Evolutionary conservation across 2,329 filamentous ascomycete genomes (phyloP).

Genomic region (Penicillium capsulatum): DNA sequence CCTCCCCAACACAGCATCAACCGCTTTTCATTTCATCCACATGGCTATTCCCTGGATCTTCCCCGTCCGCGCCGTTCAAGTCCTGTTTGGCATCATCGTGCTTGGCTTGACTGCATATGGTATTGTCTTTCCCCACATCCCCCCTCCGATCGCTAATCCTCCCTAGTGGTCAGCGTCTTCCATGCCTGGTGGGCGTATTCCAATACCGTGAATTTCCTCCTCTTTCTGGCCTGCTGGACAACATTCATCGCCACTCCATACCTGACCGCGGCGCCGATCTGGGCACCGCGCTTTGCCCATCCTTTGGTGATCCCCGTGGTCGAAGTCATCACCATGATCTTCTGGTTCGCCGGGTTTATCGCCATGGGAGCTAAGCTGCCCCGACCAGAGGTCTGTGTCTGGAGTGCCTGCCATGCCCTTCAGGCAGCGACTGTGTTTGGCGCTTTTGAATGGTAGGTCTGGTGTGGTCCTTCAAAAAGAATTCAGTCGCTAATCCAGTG

Average conservation of each 20-base stretch:
- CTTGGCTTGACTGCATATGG: slow-evolving; percentile 71
- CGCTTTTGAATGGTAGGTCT: slow-evolving; percentile 46
- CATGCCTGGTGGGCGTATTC: slow-evolving; percentile 47
- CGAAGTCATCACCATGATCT: slow-evolving; percentile 71
- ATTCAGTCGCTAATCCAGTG: not conserved
- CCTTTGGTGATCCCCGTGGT: slow-evolving; percentile 62
- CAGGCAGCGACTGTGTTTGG: slow-evolving; percentile 52
- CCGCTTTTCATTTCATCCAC: not conserved
- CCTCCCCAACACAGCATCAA: not conserved
- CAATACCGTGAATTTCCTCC: slow-evolving; percentile 65
- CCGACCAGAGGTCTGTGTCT: slow-evolving; percentile 52
- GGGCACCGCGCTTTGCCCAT: slow-evolving; percentile 59
- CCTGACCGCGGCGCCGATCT: slow-evolving; percentile 63
- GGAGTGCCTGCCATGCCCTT: slow-evolving; percentile 54
- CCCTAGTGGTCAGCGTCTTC: slow-evolving; percentile 54
- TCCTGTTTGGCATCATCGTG: slow-evolving; percentile 66
- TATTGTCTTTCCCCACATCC: slow-evolving; percentile 35
- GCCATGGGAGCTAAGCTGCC: slow-evolving; percentile 66
- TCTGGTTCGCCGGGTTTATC: slow-evolving; percentile 86
- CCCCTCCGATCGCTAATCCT: slow-evolving; percentile 2
- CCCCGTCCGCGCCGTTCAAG: slow-evolving; percentile 63
- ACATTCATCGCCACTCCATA: slow-evolving; percentile 64
- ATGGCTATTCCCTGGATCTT: slow-evolving; percentile 28
- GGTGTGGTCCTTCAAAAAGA: not conserved
- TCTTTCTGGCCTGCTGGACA: slow-evolving; percentile 77